Evolutionary conservation across 148 eudicot genomes (phyloP), one percentile per base, ranked within the genome.

Genomic region (Fagopyrum esculentum): DNA sequence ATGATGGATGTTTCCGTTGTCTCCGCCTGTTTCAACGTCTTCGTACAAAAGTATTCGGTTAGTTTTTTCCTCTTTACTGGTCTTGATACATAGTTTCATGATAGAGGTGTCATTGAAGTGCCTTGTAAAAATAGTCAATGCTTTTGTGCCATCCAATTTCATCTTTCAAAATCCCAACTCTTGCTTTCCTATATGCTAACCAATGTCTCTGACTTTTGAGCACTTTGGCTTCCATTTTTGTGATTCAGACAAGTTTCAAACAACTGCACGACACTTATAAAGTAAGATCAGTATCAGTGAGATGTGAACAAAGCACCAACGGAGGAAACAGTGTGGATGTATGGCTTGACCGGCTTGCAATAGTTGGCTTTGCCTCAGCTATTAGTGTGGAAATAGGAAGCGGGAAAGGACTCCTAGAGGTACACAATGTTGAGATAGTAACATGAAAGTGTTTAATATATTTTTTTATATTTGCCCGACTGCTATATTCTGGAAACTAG

Each of bases 331-430:
- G 90, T 77, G 73, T 91, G 86, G 93, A 93, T 87, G 85, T 91
- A 64, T 93, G 98, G 98, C 81, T 93, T 72, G 98, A 97, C 44
- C 26, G 26, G 26, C 26, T 22, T 22, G 26, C 26, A 22, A 22
- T 22, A 22, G 26, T 22, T 93, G 98, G 98, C 81, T 93, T 72
- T 97, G 98, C 44, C 85, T 83, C 79, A 74, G 98, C 90, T 44
- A 76, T 93, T 69, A 86, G 80, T 73, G 90, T 91, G 78, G 98
- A 91, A 83, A 51, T 93, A 79, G 80, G 87, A 71, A 93, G 97
- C 6, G 26, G 98, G 80, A 91, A 91, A 86, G 98, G 98, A 59
- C 95, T 93, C 61, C 90, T 93, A n/a, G 95, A 89, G 95, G 97
- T 89, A 86, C 73, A 74, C 61, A 54, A 44, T 35, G 46, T 52